phyloP scores from a whole-genome alignment of 148 eudicot genomes.

The Rheum nobile region DNA sequence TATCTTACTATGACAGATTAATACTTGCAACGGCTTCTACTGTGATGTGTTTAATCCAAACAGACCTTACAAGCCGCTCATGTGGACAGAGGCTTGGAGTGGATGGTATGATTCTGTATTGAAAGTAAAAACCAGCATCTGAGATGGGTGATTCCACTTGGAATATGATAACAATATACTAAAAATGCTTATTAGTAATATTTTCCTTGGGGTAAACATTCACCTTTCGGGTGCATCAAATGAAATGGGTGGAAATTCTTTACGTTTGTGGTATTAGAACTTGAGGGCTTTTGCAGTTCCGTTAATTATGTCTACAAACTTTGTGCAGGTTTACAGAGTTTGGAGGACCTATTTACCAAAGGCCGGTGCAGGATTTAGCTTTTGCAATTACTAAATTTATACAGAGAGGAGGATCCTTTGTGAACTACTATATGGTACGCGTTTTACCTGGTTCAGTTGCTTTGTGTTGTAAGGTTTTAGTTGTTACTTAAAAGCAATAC shows the following conservation, averaged over 20 bases:
- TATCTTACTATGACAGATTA: conserved; percentile 39
- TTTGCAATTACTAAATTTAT: conserved; percentile 75
- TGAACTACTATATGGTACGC: conserved; percentile 87
- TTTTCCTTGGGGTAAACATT: not conserved
- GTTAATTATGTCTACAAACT: conserved; percentile 1
- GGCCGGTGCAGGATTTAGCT: conserved; percentile 90
- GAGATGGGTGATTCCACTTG: not conserved
- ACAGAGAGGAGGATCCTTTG: conserved; percentile 82
- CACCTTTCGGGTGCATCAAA: not conserved
- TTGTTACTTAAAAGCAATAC: not conserved
- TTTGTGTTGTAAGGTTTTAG: not conserved
- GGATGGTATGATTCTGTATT: conserved; percentile 48
- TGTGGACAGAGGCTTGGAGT: conserved; percentile 97
- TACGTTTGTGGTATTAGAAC: not conserved
- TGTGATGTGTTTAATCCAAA: conserved; percentile 75
- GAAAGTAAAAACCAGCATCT: not conserved
- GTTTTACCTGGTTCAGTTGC: conserved; percentile 6
- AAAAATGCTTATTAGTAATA: not conserved
- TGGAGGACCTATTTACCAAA: conserved; percentile 61
- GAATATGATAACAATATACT: not conserved
- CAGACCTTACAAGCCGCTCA: conserved; percentile 63
- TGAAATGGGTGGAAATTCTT: not conserved
- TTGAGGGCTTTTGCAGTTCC: not conserved
- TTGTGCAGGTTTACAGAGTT: conserved; percentile 68
- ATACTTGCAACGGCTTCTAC: conserved; percentile 91